A percentile compares a stretch with the other conserved stretches of the same genome.
phyloP scores from a whole-genome alignment of 2,329 filamentous ascomycete species.

The Aspergillus sp. region DNA sequence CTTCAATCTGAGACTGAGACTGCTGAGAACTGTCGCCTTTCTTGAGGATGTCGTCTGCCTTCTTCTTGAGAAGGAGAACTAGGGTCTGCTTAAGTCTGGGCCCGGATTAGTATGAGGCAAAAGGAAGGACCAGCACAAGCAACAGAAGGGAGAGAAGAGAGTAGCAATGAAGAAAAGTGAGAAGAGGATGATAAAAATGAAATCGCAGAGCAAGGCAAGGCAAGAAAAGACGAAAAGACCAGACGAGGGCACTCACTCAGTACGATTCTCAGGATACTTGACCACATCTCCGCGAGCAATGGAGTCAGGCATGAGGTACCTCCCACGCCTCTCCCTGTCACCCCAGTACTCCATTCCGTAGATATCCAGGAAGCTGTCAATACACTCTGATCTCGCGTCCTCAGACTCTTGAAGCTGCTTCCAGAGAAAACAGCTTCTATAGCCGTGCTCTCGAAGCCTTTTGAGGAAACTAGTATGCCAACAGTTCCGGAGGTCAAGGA shows the following conservation, averaged over 20 bases:
- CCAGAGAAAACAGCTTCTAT: slow-evolving; percentile 17
- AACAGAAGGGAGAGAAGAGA: not conserved
- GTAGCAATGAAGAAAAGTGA: not conserved
- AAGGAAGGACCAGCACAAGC: not conserved
- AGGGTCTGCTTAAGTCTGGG: slow-evolving; percentile 23
- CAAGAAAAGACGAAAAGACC: not conserved
- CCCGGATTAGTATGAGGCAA: not conserved
- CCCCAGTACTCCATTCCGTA: slow-evolving; percentile 31
- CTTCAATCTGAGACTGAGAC: not conserved
- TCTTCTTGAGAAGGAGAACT: slow-evolving; percentile 25
- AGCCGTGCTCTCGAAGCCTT: slow-evolving; percentile 18
- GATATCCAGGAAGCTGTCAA: slow-evolving; percentile 24
- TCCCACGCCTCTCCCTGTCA: slow-evolving; percentile 17
- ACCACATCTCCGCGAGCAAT: slow-evolving; percentile 21
- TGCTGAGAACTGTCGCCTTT: not conserved
- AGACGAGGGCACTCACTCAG: slow-evolving; percentile 23
- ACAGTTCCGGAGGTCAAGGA: slow-evolving; percentile 28
- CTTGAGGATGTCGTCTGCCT: slow-evolving; percentile 17
- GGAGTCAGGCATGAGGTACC: slow-evolving; percentile 27
- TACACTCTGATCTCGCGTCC: slow-evolving; percentile 15
- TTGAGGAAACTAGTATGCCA: slow-evolving; percentile 24
- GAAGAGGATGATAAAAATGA: no score
- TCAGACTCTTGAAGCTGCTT: slow-evolving; percentile 14
- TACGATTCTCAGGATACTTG: slow-evolving; percentile 24
- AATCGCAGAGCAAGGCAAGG: not conserved